Percentiles rank a stretch among this genome's conserved stretches.
Evolutionary conservation across 257 asterid genomes (phyloP).

Genomic region (Solanum appendiculatum): DNA sequence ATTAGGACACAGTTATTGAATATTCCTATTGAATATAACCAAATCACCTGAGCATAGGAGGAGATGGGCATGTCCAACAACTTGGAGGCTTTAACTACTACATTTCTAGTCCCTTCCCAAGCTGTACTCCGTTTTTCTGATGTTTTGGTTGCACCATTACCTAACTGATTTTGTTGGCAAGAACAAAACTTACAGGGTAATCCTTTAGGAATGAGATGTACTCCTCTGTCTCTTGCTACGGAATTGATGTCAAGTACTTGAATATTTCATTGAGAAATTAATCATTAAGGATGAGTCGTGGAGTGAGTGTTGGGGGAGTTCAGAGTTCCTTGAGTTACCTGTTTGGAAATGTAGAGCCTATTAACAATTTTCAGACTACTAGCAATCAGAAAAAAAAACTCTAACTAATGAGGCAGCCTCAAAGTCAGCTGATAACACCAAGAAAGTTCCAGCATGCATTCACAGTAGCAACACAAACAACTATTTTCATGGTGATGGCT

Average conservation of each 20-base stretch:
- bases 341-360: conserved; percentile 40
- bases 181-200: too few relatives aligned
- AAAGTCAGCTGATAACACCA: conserved; percentile 15
- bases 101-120: too few relatives aligned
- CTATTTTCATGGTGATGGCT: conserved; percentile 55
- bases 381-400: neutral
- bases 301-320: neutral
- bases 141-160: too few relatives aligned
- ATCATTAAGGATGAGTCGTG: neutral
- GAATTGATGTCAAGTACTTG: neutral
- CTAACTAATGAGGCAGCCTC: conserved; percentile 9
- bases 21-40: too few relatives aligned
- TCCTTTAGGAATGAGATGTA: too few relatives aligned
- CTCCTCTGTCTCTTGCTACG: neutral
- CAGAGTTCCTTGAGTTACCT: conserved; percentile 13
- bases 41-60: too few relatives aligned
- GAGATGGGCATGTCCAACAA: too few relatives aligned
- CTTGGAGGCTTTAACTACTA: too few relatives aligned
- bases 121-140: too few relatives aligned
- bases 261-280: neutral
- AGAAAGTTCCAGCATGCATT: conserved; percentile 28
- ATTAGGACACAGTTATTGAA: too few relatives aligned
- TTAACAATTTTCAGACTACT: conserved; percentile 16
- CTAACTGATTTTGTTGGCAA: too few relatives aligned
- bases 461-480: conserved; percentile 33